phyloP scores from a whole-genome alignment of 148 eudicot genomes.

The Vaccinium corymbosum region DNA sequence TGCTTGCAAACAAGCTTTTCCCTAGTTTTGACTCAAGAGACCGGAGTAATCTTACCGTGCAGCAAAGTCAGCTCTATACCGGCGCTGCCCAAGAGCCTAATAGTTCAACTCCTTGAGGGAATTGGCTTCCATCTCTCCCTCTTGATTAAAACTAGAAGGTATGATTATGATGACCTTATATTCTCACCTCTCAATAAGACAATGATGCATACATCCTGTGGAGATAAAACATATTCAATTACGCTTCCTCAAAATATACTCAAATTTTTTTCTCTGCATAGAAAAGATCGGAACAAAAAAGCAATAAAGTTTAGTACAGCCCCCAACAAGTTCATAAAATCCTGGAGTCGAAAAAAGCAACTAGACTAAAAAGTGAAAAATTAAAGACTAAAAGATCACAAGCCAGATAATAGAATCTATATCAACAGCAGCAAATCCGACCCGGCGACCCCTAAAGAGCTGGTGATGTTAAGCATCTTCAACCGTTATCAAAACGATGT shows the following conservation, averaged over 20 bases:
- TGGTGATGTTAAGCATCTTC: neutral
- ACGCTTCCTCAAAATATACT: neutral
- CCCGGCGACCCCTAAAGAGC: neutral
- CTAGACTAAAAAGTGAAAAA: neutral
- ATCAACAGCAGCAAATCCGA: neutral
- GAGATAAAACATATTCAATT: neutral
- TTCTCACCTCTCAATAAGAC: too few species aligned
- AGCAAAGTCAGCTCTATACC: too few species aligned
- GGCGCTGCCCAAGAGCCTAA: too few species aligned
- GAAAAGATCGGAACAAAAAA: neutral
- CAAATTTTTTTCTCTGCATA: neutral
- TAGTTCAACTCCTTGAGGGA: too few species aligned
- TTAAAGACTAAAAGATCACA: neutral
- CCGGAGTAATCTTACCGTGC: too few species aligned
- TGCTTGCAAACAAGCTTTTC: too few species aligned
- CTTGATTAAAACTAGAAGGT: too few species aligned
- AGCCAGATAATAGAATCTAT: neutral
- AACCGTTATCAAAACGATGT: neutral
- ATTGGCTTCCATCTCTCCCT: too few species aligned
- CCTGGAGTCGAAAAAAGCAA: neutral
- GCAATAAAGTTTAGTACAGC: neutral
- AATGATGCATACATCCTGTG: too few species aligned
- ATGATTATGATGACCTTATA: too few species aligned
- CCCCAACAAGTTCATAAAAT: neutral
- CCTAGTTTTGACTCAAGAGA: too few species aligned